Percentiles rank a stretch among this genome's conserved stretches.
Conservation (phyloP, 2,329 filamentous ascomycete genomes). For the Basipetospora chlamydospora region DNA sequence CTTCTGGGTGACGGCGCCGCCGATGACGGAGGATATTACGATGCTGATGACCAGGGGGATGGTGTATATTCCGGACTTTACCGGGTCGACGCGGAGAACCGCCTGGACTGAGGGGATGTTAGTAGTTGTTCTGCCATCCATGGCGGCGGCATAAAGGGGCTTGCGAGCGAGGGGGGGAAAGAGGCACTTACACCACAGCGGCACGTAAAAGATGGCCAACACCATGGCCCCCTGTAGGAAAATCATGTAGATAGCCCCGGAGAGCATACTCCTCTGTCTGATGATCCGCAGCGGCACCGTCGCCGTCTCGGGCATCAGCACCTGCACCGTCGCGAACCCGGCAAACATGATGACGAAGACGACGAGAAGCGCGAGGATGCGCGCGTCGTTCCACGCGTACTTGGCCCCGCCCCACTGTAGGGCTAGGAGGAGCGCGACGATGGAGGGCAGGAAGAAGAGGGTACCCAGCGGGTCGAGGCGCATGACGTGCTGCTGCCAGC, state of each 20-base stretch:
- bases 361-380: slow-evolving; percentile 38
- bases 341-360: slow-evolving; percentile 30
- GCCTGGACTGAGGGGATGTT: slow-evolving; percentile 30
- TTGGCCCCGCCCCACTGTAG: slow-evolving; percentile 47
- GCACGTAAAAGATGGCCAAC: slow-evolving; percentile 38
- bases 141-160: neutral
- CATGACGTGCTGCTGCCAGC: slow-evolving; percentile 27
- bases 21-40: slow-evolving; percentile 33
- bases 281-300: slow-evolving; percentile 42
- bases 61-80: slow-evolving; percentile 42
- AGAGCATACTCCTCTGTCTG: slow-evolving; percentile 37
- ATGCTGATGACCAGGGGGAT: slow-evolving; percentile 41
- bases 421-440: slow-evolving; percentile 45
- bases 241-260: slow-evolving; percentile 29
- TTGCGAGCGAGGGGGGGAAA: neutral
- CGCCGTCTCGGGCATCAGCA: slow-evolving; percentile 37
- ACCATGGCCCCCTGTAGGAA: slow-evolving; percentile 36
- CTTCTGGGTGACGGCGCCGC: slow-evolving; percentile 32
- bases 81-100: slow-evolving; percentile 34
- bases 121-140: slow-evolving; percentile 8
- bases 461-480: slow-evolving; percentile 46
- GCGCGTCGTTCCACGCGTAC: slow-evolving; percentile 36
- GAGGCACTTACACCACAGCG: slow-evolving; percentile 35
- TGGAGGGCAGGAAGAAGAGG: slow-evolving; percentile 41
- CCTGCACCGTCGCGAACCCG: slow-evolving; percentile 36